Base-by-base conservation (phyloP, 2,329 filamentous ascomycete species). In the Talaromyces atroroseus region DNA sequence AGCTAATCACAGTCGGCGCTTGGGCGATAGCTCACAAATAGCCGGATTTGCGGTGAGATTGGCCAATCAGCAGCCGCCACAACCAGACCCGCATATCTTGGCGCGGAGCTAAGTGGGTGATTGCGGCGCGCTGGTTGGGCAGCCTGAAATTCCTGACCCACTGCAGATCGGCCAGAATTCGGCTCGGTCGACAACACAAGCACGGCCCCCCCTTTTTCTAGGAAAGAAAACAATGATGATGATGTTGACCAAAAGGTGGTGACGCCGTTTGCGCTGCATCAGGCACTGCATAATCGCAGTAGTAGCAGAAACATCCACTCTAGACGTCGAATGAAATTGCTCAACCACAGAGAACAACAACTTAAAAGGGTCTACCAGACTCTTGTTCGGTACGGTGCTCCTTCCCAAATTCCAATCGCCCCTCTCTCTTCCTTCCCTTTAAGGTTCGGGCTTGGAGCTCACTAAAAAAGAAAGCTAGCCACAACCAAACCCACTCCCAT, bases 401-500 rank as follows among this genome's bases (percentile, higher is more conserved):
- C 36, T n/a, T 38, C 36, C 36, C n/a, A n/a, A 12, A 38, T 16
- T 38, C 14, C 14, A 7, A 38, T 38, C 36, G 36, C 36, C 36
- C 36, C 36, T 38, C 36, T n/a, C n/a, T 20, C 36, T 7, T 40
- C 2, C n/a, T 2, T 4, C 14, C 5, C n/a, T 14, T 16, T 36
- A 36, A 36, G 32, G 32, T 36, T 36, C 32, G 5, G 12, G 14
- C 32, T 36, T 36, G 32, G 29, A 36, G 32, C 32, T 36, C 32
- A 36, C 32, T 36, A 16, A 36, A 36, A 16, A 36, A 3, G 26
- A 29, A 11, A 49, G 49, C 36, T 51, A 42, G 49, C 49, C 36
- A 44, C 49, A 32, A 36, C n/a, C n/a, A n/a, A n/a, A n/a, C 49
- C 42, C 18, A 36, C 49, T 52, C 49, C 49, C 49, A 51, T 29